phyloP scores from a whole-genome alignment of 2,329 filamentous ascomycete genomes.

The Chrysoporthe puriensis region DNA sequence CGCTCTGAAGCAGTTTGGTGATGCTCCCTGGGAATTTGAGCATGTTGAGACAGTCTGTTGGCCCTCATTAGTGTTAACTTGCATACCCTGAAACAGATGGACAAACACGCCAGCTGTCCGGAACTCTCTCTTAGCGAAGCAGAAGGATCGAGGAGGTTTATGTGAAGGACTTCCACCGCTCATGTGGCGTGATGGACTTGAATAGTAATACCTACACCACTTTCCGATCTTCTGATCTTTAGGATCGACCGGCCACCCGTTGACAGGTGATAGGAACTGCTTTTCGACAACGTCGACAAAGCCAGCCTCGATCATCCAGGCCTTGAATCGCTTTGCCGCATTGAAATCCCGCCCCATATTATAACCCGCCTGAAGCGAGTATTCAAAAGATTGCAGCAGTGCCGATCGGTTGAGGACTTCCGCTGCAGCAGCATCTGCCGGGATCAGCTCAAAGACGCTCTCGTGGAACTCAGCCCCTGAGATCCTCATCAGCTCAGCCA shows the following conservation, averaged over 20 bases:
- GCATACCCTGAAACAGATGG: too few relatives aligned
- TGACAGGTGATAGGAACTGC: slow-evolving; percentile 14
- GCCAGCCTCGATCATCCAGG: slow-evolving; percentile 35
- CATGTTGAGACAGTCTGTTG: slow-evolving; percentile 12
- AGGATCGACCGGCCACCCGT: slow-evolving; percentile 13
- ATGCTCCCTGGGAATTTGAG: slow-evolving; percentile 12
- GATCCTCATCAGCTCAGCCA: slow-evolving; percentile 34
- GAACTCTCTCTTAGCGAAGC: not conserved
- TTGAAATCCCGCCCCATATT: slow-evolving; percentile 32
- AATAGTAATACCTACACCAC: slow-evolving; percentile 5
- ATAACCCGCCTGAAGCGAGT: slow-evolving; percentile 44
- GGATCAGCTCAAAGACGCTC: slow-evolving; percentile 12
- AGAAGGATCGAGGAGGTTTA: not conserved
- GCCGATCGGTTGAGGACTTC: slow-evolving; percentile 11
- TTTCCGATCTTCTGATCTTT: slow-evolving; percentile 9
- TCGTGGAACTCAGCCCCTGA: slow-evolving; percentile 23
- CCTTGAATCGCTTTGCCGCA: slow-evolving; percentile 37
- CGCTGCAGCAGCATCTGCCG: slow-evolving; percentile 1
- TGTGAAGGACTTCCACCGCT: not conserved
- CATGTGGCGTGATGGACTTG: not conserved
- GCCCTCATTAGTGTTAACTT: not conserved
- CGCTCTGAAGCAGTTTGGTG: slow-evolving; percentile 7
- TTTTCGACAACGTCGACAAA: slow-evolving; percentile 38
- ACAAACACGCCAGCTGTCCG: not conserved
- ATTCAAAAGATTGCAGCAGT: not conserved